Evolutionary conservation across 257 asterid genomes (phyloP).

Genomic region (Agastache rugosa): DNA sequence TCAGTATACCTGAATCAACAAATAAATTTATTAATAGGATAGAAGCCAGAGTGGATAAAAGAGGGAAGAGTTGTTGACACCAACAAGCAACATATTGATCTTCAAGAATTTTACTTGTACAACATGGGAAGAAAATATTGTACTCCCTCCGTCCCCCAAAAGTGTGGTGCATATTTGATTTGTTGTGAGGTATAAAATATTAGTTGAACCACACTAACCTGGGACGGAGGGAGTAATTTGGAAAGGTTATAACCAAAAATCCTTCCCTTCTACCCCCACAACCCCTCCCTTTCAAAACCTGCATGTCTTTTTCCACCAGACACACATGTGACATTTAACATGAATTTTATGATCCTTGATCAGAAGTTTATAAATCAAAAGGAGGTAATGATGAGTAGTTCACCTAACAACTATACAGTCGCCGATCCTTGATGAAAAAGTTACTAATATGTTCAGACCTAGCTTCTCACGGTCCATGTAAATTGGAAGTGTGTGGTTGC

Average conservation of each 20-base stretch:
- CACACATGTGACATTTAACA: background rate
- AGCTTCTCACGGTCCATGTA: background rate
- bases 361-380: slow-evolving; percentile 16
- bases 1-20: slow-evolving; percentile 83
- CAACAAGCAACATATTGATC: background rate
- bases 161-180: too few relatives aligned
- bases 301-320: slow-evolving; percentile 11
- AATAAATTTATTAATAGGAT: slow-evolving; percentile 19
- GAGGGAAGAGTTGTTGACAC: slow-evolving; percentile 8
- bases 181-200: too few relatives aligned
- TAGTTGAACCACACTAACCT: too few relatives aligned
- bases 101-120: slow-evolving; percentile 3
- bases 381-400: background rate
- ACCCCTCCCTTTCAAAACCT: background rate
- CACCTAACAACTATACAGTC: background rate
- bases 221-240: too few relatives aligned
- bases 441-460: slow-evolving; percentile 6
- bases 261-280: background rate
- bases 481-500: background rate
- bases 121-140: background rate
- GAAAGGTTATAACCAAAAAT: too few relatives aligned
- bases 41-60: slow-evolving; percentile 22
- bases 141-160: too few relatives aligned
- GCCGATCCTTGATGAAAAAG: background rate
- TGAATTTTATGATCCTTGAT: background rate